A percentile compares a stretch with the other conserved stretches of the same genome.
phyloP scores from a whole-genome alignment of 169 alveolate genomes.

The Cryptosporidium canis region DNA sequence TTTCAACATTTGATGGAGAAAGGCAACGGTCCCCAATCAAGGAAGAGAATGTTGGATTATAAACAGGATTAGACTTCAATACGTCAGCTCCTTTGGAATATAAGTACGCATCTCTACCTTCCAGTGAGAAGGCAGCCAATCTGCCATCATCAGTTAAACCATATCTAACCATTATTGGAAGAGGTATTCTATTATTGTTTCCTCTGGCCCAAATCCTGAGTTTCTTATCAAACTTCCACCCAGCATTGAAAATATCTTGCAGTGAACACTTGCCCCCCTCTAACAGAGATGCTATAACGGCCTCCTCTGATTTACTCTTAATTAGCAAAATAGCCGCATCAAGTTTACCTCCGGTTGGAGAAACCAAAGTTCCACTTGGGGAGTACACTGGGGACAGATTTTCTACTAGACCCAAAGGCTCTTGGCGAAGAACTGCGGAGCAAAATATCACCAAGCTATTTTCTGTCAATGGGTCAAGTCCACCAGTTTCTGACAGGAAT shows the following conservation, averaged over 20 bases:
- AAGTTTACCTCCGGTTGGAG: slow-evolving; percentile 51
- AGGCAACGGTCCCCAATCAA: slow-evolving; percentile 34
- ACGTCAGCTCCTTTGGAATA: slow-evolving; percentile 50
- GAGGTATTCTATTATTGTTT: neutral
- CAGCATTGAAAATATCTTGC: slow-evolving; percentile 51
- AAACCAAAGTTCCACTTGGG: slow-evolving; percentile 5
- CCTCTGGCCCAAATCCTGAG: slow-evolving; percentile 58
- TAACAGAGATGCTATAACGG: slow-evolving; percentile 44
- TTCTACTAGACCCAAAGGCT: neutral
- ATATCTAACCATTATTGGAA: slow-evolving; percentile 62
- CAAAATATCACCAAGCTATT: slow-evolving; percentile 17
- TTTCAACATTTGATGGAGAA: slow-evolving; percentile 11
- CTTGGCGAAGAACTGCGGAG: slow-evolving; percentile 24
- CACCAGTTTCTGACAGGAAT: slow-evolving; percentile 24
- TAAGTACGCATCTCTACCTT: slow-evolving; percentile 14
- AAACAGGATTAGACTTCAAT: slow-evolving; percentile 24
- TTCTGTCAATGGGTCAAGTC: slow-evolving; percentile 29
- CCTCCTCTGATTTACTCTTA: slow-evolving; percentile 37
- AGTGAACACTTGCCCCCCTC: slow-evolving; percentile 20
- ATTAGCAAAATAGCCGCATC: slow-evolving; percentile 7
- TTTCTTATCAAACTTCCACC: slow-evolving; percentile 62
- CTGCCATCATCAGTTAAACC: slow-evolving; percentile 52
- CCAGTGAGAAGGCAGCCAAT: slow-evolving; percentile 41
- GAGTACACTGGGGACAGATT: slow-evolving; percentile 47
- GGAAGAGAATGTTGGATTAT: neutral